A percentile compares a stretch with the other conserved stretches of the same genome.
Conservation (phyloP, 352 stramenopile species). For the Elongisporangium undulatum region DNA sequence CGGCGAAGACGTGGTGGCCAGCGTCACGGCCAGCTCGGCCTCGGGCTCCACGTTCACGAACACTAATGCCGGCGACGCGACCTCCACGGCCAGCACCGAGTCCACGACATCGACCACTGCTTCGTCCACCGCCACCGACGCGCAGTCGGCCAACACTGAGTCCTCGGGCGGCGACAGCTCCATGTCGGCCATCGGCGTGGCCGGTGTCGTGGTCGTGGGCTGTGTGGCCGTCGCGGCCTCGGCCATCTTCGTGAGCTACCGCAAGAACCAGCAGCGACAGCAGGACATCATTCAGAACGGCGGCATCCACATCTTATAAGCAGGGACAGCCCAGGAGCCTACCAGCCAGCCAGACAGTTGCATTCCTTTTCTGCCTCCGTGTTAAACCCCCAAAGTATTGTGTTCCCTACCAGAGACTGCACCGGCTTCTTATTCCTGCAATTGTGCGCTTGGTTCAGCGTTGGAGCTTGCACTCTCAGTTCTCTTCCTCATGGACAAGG, state of each 20-base stretch:
- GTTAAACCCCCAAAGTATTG: background rate
- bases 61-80: conserved; percentile 1
- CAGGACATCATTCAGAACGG: conserved; percentile 74
- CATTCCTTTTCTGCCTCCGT: background rate
- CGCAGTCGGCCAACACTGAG: conserved; percentile 39
- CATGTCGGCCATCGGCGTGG: conserved; percentile 54
- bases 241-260: conserved; percentile 64
- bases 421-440: background rate
- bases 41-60: conserved; percentile 29
- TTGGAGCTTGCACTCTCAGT: no score
- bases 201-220: conserved; percentile 51
- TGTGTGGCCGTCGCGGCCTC: conserved; percentile 44
- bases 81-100: conserved; percentile 7
- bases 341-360: background rate
- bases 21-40: conserved; percentile 29
- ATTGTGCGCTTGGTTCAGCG: no score
- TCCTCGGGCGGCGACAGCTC: conserved; percentile 1
- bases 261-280: conserved; percentile 73
- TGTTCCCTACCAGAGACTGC: background rate
- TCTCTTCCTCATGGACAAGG: background rate
- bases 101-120: conserved; percentile 9
- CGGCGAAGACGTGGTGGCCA: background rate
- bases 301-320: conserved; percentile 33
- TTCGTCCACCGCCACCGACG: conserved; percentile 6
- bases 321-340: background rate